Percentiles rank a stretch among this genome's conserved stretches.
phyloP scores from a whole-genome alignment of 2,329 filamentous ascomycete species.

The Pseudopithomyces maydicus region DNA sequence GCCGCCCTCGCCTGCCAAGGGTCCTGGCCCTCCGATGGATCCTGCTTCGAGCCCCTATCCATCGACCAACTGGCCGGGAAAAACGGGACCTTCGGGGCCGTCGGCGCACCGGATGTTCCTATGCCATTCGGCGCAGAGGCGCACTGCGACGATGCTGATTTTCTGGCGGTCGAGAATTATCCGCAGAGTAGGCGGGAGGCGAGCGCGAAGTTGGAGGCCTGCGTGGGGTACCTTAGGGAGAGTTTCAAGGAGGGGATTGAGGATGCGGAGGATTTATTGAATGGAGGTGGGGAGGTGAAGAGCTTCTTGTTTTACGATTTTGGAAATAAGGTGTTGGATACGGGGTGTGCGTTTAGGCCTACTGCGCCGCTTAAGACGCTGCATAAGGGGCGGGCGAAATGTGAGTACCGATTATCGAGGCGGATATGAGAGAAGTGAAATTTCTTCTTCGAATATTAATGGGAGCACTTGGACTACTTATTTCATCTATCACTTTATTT shows the following conservation, averaged over 20 bases:
- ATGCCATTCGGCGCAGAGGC: constrained; percentile 1
- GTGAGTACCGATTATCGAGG: not conserved
- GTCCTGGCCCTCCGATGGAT: not conserved
- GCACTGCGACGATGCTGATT: constrained; percentile 15
- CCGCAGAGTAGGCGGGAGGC: constrained; percentile 3
- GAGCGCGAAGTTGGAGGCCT: constrained; percentile 2
- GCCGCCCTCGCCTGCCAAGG: constrained; percentile 8
- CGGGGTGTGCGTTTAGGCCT: not conserved
- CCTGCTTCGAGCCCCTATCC: constrained; percentile 12
- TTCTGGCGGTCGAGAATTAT: constrained; percentile 6
- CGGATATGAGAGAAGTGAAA: not conserved
- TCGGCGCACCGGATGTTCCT: constrained; percentile 9
- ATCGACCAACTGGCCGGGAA: constrained; percentile 11
- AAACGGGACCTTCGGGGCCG: not conserved
- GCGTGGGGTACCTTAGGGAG: constrained; percentile 9
- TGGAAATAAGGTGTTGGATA: not conserved
- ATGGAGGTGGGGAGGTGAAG: not conserved
- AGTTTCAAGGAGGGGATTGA: not conserved
- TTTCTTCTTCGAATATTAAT: not conserved
- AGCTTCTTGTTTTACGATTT: not conserved
- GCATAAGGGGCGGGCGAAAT: not conserved
- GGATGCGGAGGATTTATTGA: not conserved
- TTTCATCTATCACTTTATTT: no score
- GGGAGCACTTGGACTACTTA: no score
- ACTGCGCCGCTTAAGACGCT: not conserved